Evolutionary conservation across 768 basidiomycete genomes (phyloP), one percentile per base, ranked within the genome.

Genomic region (Termitomyces sp.): DNA sequence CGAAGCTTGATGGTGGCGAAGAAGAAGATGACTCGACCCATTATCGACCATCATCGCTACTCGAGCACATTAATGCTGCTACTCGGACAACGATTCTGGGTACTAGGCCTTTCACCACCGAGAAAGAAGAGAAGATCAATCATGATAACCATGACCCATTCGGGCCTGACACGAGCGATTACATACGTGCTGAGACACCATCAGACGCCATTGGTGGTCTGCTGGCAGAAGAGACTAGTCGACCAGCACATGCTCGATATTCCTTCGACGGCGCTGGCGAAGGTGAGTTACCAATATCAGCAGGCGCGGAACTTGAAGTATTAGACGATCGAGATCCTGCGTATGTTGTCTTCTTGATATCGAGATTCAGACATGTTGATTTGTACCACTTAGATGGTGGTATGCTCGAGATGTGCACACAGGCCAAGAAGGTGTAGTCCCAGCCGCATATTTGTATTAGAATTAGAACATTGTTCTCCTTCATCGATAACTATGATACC

Each of bases 21-120:
- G 83, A 85, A 0, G 87, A 93, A 33, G 88, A 91, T 47, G 86
- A 88, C 65, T 88, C 88, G 28, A 77, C 82, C 16, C 85, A 83
- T 56, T 91, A 91, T 65, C 83, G 91, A 6, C 93, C 93, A 1
- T 94, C 93, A 0, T 93, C 92, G 3, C 77, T 96, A 20, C 82
- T 96, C 3, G 91, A 90, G 55, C 92, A 95, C 65, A 93, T 96
- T 74, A 93, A 94, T 63, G 91, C 91, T 0, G 93, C 93, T 3
- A 94, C 93, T 2, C 82, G 91, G 40, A 87, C 84, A 0, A 91
- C 93, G 6, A 93, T 94, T 64, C 70, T 93, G 51, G 91, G 88
- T 33, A 73, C 77, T 7, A 72, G 71, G 57, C 75, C 78, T 0
- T 78, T 74, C 63, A 71, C 69, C 44, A 65, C 75, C 60, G 86